Evolutionary conservation across 139 green algal species (phyloP).

Genomic region (Chlamydomonas incerta): DNA sequence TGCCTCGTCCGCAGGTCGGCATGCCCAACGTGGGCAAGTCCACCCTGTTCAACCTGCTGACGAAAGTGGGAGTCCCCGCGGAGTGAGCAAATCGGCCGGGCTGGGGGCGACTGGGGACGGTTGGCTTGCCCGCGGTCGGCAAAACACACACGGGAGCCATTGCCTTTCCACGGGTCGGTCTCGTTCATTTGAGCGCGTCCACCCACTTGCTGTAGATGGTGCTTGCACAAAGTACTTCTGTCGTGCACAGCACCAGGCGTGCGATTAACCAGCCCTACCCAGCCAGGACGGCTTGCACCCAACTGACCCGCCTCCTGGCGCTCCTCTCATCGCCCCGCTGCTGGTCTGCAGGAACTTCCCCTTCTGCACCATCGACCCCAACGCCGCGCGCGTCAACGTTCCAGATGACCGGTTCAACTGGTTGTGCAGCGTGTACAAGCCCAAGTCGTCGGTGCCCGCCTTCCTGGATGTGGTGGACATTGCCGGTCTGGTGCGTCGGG

Average conservation of each 20-base stretch:
- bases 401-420: slow-evolving; percentile 96
- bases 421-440: slow-evolving; percentile 53
- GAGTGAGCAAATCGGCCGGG: slow-evolving; percentile 75
- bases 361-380: slow-evolving; percentile 97
- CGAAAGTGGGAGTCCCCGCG: slow-evolving; percentile 87
- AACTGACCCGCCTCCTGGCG: not conserved
- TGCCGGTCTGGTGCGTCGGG: slow-evolving; percentile 88
- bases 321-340: not conserved
- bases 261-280: no score
- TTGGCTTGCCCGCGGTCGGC: not conserved
- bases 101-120: not conserved
- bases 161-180: no score
- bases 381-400: slow-evolving; percentile 93
- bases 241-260: no score
- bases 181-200: no score
- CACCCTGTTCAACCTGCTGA: slow-evolving; percentile 94
- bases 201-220: no score
- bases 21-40: slow-evolving; percentile 97
- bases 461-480: slow-evolving; percentile 98
- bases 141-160: no score
- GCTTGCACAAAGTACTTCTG: no score
- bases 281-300: no score
- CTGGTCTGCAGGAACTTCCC: slow-evolving; percentile 55
- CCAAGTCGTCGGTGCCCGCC: slow-evolving; percentile 76
- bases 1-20: slow-evolving; percentile 79